Percentiles rank a stretch among this genome's conserved stretches.
Conservation (phyloP, 805 yeast species). For the Candida caryicola region DNA sequence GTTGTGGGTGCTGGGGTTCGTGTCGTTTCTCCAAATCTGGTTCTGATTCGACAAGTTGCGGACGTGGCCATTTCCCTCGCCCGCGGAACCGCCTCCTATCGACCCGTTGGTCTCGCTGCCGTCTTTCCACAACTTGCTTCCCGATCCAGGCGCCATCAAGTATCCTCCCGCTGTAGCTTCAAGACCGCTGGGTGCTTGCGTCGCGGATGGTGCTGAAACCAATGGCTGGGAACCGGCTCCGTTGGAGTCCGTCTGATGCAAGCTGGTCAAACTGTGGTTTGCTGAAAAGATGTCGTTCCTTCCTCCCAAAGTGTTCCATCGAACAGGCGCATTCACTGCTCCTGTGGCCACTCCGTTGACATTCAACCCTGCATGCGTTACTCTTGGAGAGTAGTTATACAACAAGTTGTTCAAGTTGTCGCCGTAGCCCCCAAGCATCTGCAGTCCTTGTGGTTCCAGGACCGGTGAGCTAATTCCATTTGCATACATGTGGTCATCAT, state of each 20-base stretch:
- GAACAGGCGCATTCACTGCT: conserved; percentile 2
- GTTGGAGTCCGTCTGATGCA: conserved; percentile 4
- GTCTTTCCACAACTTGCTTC: conserved; percentile 8
- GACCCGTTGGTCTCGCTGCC: conserved; percentile 1
- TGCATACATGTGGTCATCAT: conserved; percentile 18
- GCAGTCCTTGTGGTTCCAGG: conserved; percentile 8
- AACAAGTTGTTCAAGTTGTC: conserved; percentile 13
- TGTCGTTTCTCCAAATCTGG: conserved; percentile 23
- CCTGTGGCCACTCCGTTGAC: neutral
- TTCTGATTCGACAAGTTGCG: conserved; percentile 14
- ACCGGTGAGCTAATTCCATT: conserved; percentile 8
- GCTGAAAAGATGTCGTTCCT: conserved; percentile 9
- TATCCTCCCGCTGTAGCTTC: conserved; percentile 4
- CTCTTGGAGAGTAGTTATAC: conserved; percentile 8
- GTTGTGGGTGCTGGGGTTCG: conserved; percentile 7
- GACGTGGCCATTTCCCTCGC: conserved; percentile 10
- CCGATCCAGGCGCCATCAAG: conserved; percentile 6
- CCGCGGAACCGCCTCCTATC: neutral
- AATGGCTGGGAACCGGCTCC: neutral
- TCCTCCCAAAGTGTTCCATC: conserved; percentile 8
- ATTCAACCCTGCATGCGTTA: conserved; percentile 3
- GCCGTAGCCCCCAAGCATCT: conserved; percentile 2
- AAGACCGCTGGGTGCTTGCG: neutral
- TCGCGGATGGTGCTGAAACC: too few species aligned
- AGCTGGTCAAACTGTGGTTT: conserved; percentile 13